These are phyloP conservation scores for Lasiodiplodia sp. DNA, from an alignment of 2,329 filamentous ascomycete species.

Conservation along the genomic window DNA sequence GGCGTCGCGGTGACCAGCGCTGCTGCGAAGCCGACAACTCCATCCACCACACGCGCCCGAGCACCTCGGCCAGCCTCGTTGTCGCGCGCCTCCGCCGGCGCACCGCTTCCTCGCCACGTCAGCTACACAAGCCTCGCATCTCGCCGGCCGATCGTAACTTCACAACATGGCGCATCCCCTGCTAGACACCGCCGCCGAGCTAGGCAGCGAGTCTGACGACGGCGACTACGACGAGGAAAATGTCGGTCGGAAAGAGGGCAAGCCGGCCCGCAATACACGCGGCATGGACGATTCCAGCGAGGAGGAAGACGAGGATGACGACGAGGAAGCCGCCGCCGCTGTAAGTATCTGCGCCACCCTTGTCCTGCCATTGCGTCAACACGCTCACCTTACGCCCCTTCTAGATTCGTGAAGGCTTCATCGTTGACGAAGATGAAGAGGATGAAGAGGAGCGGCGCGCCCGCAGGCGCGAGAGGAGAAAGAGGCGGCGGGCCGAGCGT, in stretches of 20 bases:
- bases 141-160: conserved; percentile 17
- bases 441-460: conserved; percentile 69
- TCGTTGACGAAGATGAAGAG: conserved; percentile 88
- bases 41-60: not conserved
- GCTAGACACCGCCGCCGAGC: conserved; percentile 83
- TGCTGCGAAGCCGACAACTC: conserved; percentile 18
- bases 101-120: conserved; percentile 19
- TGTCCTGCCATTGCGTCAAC: conserved; percentile 19
- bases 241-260: conserved; percentile 35
- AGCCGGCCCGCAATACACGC: conserved; percentile 41
- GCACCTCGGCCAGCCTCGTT: not conserved
- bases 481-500: conserved; percentile 77
- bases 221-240: conserved; percentile 43
- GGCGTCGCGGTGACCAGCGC: conserved; percentile 15
- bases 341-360: conserved; percentile 33
- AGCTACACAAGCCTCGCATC: conserved; percentile 9
- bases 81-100: conserved; percentile 2
- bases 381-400: not conserved
- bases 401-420: conserved; percentile 92
- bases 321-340: conserved; percentile 40
- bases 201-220: conserved; percentile 67
- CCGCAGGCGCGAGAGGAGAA: conserved; percentile 71
- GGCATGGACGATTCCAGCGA: conserved; percentile 49
- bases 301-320: conserved; percentile 48
- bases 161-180: conserved; percentile 50